A percentile compares a stretch with the other conserved stretches of the same genome.
Evolutionary conservation across 176 grass and related monocot species (phyloP).

Genomic region (Eragrostis nindensis): DNA sequence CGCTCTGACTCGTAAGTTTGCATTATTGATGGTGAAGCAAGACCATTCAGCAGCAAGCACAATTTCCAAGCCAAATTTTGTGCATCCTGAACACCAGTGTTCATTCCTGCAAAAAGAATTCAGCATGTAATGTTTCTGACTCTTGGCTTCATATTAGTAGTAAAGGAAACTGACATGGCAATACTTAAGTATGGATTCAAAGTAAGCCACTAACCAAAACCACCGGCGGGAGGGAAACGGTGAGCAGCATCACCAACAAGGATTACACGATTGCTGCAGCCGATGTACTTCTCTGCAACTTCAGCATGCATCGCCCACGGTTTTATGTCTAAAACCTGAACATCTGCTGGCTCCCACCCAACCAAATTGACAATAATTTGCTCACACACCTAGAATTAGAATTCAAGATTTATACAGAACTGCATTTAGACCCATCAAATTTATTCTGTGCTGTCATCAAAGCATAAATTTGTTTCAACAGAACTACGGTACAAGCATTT

Average conservation of each 20-base stretch:
- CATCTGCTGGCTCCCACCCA: conserved; percentile 71
- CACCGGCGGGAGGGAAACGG: conserved; percentile 90
- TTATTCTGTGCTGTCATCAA: background rate
- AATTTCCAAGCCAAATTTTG: conserved; percentile 98
- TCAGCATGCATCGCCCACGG: conserved; percentile 98
- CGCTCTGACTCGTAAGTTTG: conserved; percentile 90
- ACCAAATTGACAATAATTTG: conserved; percentile 92
- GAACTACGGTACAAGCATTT: background rate
- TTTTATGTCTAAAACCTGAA: conserved; percentile 88
- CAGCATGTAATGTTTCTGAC: background rate
- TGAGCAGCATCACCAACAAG: conserved; percentile 95
- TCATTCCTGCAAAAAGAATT: conserved; percentile 79
- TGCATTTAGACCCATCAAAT: conserved; percentile 23
- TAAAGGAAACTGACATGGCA: conserved; percentile 13
- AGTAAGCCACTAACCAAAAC: conserved; percentile 69
- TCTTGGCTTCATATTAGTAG: conserved; percentile 6
- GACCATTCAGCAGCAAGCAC: conserved; percentile 54
- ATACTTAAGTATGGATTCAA: conserved; percentile 14
- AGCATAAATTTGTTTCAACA: background rate
- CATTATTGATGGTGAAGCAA: conserved; percentile 72
- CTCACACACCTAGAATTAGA: conserved; percentile 64
- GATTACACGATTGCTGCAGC: conserved; percentile 62
- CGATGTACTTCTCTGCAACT: conserved; percentile 89
- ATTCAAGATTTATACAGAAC: background rate
- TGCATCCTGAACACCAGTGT: conserved; percentile 92